Conservation (phyloP, 192 early-diverging fungal species). For the Entomortierella chlamydospora region DNA sequence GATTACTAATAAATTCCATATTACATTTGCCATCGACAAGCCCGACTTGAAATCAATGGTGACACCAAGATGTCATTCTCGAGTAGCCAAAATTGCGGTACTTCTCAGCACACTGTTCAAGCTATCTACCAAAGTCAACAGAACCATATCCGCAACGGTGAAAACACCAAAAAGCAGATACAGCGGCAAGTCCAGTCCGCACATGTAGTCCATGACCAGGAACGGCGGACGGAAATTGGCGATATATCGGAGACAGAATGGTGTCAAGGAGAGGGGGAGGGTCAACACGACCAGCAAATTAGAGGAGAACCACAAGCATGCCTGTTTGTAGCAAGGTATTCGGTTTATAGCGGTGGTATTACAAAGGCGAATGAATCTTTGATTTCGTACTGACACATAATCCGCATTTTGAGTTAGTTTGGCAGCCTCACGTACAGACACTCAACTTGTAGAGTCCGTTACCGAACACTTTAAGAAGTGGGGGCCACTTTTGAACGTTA, state of each 20-base stretch:
- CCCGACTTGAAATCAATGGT: too few species aligned
- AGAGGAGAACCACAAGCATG: constrained; percentile 67
- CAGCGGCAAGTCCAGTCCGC: too few species aligned
- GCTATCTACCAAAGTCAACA: too few species aligned
- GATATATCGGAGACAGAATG: background rate
- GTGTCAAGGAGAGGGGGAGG: background rate
- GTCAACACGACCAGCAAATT: background rate
- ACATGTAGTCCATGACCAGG: background rate
- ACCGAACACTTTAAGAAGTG: constrained; percentile 70
- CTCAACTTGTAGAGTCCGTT: constrained; percentile 64
- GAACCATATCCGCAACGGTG: too few species aligned
- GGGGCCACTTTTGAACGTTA: constrained; percentile 74
- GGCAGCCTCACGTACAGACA: constrained; percentile 62
- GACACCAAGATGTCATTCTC: too few species aligned
- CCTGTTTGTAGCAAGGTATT: constrained; percentile 81
- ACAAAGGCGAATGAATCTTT: background rate
- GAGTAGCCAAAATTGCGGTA: too few species aligned
- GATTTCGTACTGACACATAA: background rate
- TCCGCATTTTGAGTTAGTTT: constrained; percentile 52
- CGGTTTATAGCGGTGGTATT: background rate
- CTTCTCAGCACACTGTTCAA: too few species aligned
- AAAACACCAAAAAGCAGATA: too few species aligned
- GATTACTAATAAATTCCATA: too few species aligned
- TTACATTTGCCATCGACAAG: too few species aligned
- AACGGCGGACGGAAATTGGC: background rate